Evolutionary conservation across 2,329 filamentous ascomycete genomes (phyloP).

Genomic region (Paramyrothecium sp.): DNA sequence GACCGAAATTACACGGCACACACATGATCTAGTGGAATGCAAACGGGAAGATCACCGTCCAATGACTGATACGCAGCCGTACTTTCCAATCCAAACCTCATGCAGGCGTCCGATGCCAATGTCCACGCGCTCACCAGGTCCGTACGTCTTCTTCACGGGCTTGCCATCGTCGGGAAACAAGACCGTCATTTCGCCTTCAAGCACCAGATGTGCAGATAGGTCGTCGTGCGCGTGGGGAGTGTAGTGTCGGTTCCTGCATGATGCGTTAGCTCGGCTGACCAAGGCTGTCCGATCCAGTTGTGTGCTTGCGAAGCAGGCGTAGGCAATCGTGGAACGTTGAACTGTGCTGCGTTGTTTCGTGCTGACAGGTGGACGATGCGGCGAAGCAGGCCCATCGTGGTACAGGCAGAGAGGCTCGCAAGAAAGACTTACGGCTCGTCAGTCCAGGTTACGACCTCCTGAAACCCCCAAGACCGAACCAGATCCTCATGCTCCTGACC

Average conservation of each 20-base stretch:
- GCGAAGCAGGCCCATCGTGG: no score
- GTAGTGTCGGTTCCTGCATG: slow-evolving; percentile 63
- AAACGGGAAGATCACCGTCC: slow-evolving; percentile 44
- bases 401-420: no score
- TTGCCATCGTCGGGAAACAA: slow-evolving; percentile 60
- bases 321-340: no score
- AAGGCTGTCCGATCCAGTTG: neutral
- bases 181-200: slow-evolving; percentile 64
- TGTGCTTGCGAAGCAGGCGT: neutral
- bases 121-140: slow-evolving; percentile 61
- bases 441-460: slow-evolving; percentile 69
- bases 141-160: slow-evolving; percentile 56
- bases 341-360: no score
- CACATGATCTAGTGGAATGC: no score
- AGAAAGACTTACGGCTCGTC: slow-evolving; percentile 61
- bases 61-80: slow-evolving; percentile 68
- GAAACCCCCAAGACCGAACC: slow-evolving; percentile 69
- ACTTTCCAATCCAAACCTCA: slow-evolving; percentile 66
- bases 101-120: slow-evolving; percentile 63
- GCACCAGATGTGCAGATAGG: slow-evolving; percentile 68
- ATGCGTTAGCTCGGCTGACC: neutral
- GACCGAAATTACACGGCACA: no score
- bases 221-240: slow-evolving; percentile 63
- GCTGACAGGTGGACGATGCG: no score
- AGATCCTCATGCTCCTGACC: slow-evolving; percentile 46